phyloP scores from a whole-genome alignment of 139 green algal species.

The Raphidocelis subcapitata region DNA sequence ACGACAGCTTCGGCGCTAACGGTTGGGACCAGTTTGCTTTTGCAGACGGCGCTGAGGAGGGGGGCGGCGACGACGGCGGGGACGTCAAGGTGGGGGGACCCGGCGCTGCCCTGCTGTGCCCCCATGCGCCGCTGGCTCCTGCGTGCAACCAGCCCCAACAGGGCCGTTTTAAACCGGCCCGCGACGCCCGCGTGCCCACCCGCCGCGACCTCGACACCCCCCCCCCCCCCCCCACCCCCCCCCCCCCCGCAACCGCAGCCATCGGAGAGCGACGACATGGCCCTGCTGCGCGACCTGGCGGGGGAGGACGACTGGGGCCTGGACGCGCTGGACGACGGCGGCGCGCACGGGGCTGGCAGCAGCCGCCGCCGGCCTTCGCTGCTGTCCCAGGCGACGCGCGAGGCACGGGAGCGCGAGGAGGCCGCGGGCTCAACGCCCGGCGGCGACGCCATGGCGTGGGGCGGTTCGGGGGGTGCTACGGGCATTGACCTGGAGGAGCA shows the following conservation, averaged over 20 bases:
- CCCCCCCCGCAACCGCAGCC: not conserved
- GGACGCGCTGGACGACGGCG: conserved; percentile 1
- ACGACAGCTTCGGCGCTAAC: not conserved
- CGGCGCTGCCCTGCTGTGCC: not conserved
- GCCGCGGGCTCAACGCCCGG: not conserved
- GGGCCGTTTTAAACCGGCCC: too few species aligned
- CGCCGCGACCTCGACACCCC: not conserved
- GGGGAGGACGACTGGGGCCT: conserved; percentile 33
- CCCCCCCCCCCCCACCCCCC: too few species aligned
- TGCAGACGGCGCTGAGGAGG: conserved; percentile 18
- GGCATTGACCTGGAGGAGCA: conserved; percentile 53
- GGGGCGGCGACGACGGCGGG: not conserved
- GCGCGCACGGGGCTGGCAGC: not conserved
- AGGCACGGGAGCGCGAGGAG: not conserved
- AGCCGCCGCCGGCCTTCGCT: not conserved
- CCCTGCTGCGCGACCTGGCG: conserved; percentile 6
- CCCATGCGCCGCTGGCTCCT: too few species aligned
- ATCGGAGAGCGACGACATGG: not conserved
- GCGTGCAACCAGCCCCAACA: too few species aligned
- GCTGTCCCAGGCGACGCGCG: not conserved
- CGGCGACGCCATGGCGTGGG: conserved; percentile 39
- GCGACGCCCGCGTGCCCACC: not conserved
- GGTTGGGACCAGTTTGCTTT: conserved; percentile 5
- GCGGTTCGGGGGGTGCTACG: conserved; percentile 33
- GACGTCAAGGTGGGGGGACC: not conserved